Evolutionary conservation across 2,329 filamentous ascomycete species (phyloP), one percentile per base, ranked within the genome.

Genomic region (Alternaria sp.): DNA sequence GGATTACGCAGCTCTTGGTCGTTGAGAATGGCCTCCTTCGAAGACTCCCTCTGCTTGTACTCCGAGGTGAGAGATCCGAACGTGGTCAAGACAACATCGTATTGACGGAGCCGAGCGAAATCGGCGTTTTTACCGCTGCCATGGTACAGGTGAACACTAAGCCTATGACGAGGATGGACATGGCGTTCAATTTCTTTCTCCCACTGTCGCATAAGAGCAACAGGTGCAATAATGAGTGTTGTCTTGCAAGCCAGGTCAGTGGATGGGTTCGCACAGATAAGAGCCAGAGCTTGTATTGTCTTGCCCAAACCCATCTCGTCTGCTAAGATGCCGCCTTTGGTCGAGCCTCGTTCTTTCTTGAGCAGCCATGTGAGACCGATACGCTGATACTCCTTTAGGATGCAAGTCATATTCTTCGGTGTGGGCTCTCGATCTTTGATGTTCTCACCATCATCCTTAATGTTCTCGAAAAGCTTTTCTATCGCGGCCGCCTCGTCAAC

Each of bases 141-240:
- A 71, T 96, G 92, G 57, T 92, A 86, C 32, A 93, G 84, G 66
- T 87, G 88, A 1, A 92, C 88, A 0, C 82, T 87, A 14, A 96
- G 79, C 32, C 82, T 81, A 71, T 91, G 82, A 16, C 72, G 72
- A 0, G 80, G 79, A 0, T 88, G 88, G 36, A 95, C 78, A 76
- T 94, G 93, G 38, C 84, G 85, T 59, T 83, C 77, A 47, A 97
- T 92, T 76, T 97, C 93, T 48, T 89, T 85, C 70, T 91, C 88
- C 93, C 93, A 97, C 75, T 97, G 93, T 16, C 88, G 87, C 75
- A 96, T 86, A 16, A 97, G 81, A 3, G 92, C 89, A 11, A 96
- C 88, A 0, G 93, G 93, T 0, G 90, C 91, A 48, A 96, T 84
- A 48, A 97, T 92, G 24, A 97, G 81, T n/a, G 89, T 95, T 0